Evolutionary conservation across 148 eudicot genomes (phyloP).

Genomic region (Beta vulgaris): DNA sequence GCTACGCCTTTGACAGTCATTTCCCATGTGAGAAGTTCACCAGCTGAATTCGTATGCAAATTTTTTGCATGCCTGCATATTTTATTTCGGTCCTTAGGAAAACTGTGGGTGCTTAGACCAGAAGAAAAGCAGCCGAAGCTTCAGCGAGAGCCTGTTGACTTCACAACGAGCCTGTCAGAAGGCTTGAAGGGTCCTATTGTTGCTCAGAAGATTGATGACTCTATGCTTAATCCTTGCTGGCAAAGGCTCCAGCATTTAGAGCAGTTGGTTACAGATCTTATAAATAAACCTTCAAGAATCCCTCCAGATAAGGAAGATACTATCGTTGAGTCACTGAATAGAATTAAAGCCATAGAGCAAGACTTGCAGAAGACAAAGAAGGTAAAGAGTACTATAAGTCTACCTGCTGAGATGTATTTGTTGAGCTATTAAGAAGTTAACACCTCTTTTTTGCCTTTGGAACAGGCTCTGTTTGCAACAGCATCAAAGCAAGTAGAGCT

Average conservation of each 20-base stretch:
- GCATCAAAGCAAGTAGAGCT: slow-evolving; percentile 91
- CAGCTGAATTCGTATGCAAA: slow-evolving; percentile 43
- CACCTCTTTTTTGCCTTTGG: not conserved
- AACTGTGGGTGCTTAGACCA: slow-evolving; percentile 35
- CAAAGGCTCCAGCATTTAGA: slow-evolving; percentile 79
- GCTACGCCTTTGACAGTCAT: slow-evolving; percentile 24
- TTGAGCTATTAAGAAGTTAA: not conserved
- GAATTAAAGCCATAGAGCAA: slow-evolving; percentile 80
- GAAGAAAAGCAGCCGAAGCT: slow-evolving; percentile 29
- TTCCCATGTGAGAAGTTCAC: slow-evolving; percentile 28
- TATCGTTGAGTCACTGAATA: slow-evolving; percentile 65
- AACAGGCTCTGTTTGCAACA: slow-evolving; percentile 74
- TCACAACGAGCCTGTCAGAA: slow-evolving; percentile 23
- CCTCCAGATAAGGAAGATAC: slow-evolving; percentile 88
- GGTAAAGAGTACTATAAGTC: slow-evolving; percentile 37
- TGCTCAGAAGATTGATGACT: slow-evolving; percentile 33
- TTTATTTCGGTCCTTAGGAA: slow-evolving; percentile 36
- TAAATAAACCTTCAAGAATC: slow-evolving; percentile 65
- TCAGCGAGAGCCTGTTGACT: slow-evolving; percentile 22
- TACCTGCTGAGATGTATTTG: not conserved
- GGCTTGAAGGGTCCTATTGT: slow-evolving; percentile 30
- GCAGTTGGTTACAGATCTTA: slow-evolving; percentile 57
- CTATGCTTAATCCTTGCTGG: slow-evolving; percentile 65
- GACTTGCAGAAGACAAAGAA: slow-evolving; percentile 92
- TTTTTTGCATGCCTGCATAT: slow-evolving; percentile 50